Conservation (phyloP, 345 rosid species). For the Lepidium africanum region DNA sequence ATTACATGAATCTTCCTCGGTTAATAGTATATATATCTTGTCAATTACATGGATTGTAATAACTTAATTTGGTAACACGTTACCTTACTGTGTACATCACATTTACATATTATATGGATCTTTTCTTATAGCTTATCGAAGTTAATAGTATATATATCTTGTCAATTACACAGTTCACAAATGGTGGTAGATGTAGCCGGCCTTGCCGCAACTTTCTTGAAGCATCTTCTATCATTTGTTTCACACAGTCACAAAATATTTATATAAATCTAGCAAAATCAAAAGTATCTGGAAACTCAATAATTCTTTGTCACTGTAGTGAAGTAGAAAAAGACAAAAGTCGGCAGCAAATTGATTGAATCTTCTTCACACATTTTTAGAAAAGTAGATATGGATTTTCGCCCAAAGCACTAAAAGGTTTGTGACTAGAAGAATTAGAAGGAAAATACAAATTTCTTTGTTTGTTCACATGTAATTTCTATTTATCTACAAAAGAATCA, state of each 20-base stretch:
- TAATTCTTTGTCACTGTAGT: constrained; percentile 6
- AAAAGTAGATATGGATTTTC: neutral
- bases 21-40: no score
- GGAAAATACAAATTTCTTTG: neutral
- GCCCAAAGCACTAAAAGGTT: neutral
- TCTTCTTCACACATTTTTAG: constrained; percentile 10
- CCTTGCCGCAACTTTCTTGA: constrained; percentile 5
- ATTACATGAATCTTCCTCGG: no score
- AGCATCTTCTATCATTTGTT: constrained; percentile 11
- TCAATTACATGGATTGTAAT: no score
- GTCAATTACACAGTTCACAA: neutral
- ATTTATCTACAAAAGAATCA: neutral
- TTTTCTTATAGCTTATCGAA: no score
- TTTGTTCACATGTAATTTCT: neutral
- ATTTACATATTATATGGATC: no score
- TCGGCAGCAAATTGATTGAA: constrained; percentile 5
- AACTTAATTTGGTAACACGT: no score
- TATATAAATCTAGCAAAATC: neutral
- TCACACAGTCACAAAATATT: neutral
- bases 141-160: neutral
- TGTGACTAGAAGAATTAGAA: neutral
- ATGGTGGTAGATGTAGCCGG: constrained; percentile 9
- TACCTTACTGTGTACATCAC: no score
- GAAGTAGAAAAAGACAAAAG: constrained; percentile 16
- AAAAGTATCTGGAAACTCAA: neutral